A percentile compares a stretch with the other conserved stretches of the same genome.
phyloP scores from a whole-genome alignment of 1,139 yeast species.

The Geotrichum histeridarum region DNA sequence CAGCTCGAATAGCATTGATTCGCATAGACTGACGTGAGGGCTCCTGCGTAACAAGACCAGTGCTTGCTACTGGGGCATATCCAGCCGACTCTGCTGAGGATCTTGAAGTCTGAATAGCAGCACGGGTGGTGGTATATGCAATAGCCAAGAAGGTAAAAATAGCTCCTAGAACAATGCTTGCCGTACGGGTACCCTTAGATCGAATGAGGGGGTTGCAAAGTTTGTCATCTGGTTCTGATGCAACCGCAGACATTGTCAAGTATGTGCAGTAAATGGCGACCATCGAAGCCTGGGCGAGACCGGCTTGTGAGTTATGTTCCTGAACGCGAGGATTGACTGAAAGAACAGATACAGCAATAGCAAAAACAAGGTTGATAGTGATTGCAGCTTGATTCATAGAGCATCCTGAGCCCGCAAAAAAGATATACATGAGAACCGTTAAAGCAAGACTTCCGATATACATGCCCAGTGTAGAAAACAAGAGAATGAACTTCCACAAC shows the following conservation, averaged over 20 bases:
- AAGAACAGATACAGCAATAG: conserved; percentile 57
- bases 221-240: conserved; percentile 93
- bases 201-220: conserved; percentile 87
- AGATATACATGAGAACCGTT: conserved; percentile 73
- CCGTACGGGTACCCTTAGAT: conserved; percentile 84
- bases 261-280: conserved; percentile 92
- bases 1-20: conserved; percentile 82
- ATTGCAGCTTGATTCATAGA: conserved; percentile 88
- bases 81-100: conserved; percentile 26
- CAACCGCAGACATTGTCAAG: conserved; percentile 85
- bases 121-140: conserved; percentile 95
- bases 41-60: conserved; percentile 44
- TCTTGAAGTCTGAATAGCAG: conserved; percentile 59
- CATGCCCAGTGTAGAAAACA: conserved; percentile 86
- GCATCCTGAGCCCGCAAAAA: conserved; percentile 82
- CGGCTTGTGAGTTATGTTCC: conserved; percentile 90
- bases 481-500: conserved; percentile 72
- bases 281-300: conserved; percentile 95
- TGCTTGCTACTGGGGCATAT: conserved; percentile 38
- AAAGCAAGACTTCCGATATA: conserved; percentile 66
- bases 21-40: conserved; percentile 74
- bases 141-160: conserved; percentile 89
- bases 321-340: conserved; percentile 82
- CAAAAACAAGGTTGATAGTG: conserved; percentile 63
- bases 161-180: conserved; percentile 84